Percentiles rank a stretch among this genome's conserved stretches.
Evolutionary conservation across 345 rosid species (phyloP).

Genomic region (Jatropha curcas): DNA sequence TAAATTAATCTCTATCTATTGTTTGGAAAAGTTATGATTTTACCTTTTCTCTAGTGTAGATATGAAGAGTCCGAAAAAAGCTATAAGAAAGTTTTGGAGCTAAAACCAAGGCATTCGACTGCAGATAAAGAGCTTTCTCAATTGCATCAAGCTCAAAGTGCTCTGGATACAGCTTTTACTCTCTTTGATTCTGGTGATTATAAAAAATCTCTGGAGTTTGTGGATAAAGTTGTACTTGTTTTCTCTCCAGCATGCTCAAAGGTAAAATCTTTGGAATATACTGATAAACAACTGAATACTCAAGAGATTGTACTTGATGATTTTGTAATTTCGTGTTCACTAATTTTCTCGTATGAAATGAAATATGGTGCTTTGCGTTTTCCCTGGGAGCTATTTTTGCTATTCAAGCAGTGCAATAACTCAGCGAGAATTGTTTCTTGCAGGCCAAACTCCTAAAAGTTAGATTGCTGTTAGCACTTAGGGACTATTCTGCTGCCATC

Average conservation of each 20-base stretch:
- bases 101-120: conserved; percentile 59
- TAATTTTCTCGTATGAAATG: background rate
- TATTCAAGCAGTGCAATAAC: conserved; percentile 11
- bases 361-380: background rate
- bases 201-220: conserved; percentile 69
- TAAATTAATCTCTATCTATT: background rate
- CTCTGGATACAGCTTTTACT: conserved; percentile 64
- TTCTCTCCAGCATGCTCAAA: conserved; percentile 89
- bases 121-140: conserved; percentile 97
- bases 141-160: conserved; percentile 79
- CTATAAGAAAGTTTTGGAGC: conserved; percentile 67
- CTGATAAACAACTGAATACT: background rate
- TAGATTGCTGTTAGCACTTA: conserved; percentile 59
- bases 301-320: background rate
- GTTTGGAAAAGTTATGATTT: background rate
- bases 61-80: conserved; percentile 81
- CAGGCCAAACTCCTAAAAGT: conserved; percentile 92
- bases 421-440: conserved; percentile 9
- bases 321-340: background rate
- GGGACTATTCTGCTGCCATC: conserved; percentile 79
- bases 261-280: conserved; percentile 41
- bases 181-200: conserved; percentile 70
- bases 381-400: background rate
- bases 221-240: conserved; percentile 90
- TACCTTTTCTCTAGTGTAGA: conserved; percentile 45